phyloP scores from a whole-genome alignment of 768 basidiomycete genomes.

The Psilocybe sp. region DNA sequence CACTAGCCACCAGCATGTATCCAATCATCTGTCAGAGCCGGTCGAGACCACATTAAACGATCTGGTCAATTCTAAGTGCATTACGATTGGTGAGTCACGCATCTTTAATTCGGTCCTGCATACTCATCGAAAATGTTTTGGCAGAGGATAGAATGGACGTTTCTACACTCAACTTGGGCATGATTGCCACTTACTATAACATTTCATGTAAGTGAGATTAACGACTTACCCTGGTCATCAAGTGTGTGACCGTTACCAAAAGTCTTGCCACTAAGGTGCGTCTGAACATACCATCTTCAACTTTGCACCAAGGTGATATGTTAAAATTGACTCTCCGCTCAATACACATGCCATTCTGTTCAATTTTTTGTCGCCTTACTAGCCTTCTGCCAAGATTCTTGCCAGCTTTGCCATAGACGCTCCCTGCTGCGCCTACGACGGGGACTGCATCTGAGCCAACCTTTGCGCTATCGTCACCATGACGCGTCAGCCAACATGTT shows the following conservation, averaged over 20 bases:
- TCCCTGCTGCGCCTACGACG: no score
- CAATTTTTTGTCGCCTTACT: no score
- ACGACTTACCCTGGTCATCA: constrained; percentile 80
- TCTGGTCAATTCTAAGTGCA: constrained; percentile 93
- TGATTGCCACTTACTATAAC: constrained; percentile 98
- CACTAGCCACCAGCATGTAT: constrained; percentile 92
- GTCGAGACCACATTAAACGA: constrained; percentile 93
- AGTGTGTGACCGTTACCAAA: constrained; percentile 89
- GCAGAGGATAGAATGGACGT: constrained; percentile 92
- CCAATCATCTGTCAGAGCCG: constrained; percentile 92
- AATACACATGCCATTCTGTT: no score
- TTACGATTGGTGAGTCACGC: constrained; percentile 67
- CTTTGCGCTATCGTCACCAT: no score
- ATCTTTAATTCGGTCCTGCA: not conserved
- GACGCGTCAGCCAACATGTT: no score
- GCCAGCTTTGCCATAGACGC: no score
- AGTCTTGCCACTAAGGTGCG: constrained; percentile 77
- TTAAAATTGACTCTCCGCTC: no score
- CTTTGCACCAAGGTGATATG: no score
- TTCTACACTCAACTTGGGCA: constrained; percentile 89
- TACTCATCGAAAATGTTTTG: constrained; percentile 4
- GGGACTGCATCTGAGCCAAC: no score
- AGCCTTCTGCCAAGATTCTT: no score
- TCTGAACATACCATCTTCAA: no score
- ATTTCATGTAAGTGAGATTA: constrained; percentile 71